phyloP scores from a whole-genome alignment of 495 filamentous ascomycete species.

The Trichocladium uniseriatum region DNA sequence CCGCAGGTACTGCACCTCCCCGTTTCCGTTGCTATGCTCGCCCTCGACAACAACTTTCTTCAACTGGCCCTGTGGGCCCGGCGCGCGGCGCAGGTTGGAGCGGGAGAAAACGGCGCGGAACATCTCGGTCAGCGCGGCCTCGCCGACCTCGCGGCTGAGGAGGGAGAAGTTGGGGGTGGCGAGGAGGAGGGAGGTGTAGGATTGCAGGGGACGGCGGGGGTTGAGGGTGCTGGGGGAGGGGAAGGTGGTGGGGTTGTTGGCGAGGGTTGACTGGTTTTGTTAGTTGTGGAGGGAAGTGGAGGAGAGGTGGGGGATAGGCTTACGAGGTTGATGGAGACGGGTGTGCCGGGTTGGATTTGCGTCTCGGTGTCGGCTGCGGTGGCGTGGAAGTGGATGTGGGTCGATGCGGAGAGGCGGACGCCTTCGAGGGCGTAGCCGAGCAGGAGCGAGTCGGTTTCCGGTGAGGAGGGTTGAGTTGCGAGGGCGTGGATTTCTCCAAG shows the following conservation, averaged over 20 bases:
- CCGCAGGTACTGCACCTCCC: conserved; percentile 59
- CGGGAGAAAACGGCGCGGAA: conserved; percentile 56
- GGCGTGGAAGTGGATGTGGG: conserved; percentile 43
- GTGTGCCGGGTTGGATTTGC: conserved; percentile 28
- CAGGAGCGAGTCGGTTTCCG: conserved; percentile 31
- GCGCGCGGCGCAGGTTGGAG: conserved; percentile 55
- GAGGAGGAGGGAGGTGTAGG: conserved; percentile 57
- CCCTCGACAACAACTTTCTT: conserved; percentile 50
- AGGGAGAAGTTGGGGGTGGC: conserved; percentile 51
- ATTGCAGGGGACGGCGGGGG: conserved; percentile 57
- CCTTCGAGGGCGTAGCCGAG: conserved; percentile 47
- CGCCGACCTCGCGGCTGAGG: conserved; percentile 52
- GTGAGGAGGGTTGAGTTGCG: conserved; percentile 28
- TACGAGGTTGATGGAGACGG: conserved; percentile 49
- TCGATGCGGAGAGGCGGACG: conserved; percentile 37
- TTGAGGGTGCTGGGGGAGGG: conserved; percentile 58
- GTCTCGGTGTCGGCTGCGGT: conserved; percentile 37
- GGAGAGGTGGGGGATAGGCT: conserved; percentile 3
- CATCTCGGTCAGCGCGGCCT: conserved; percentile 58
- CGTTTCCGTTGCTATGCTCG: conserved; percentile 26
- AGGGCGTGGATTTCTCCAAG: conserved; percentile 50
- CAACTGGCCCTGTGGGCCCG: conserved; percentile 59
- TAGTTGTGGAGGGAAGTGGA: conserved; percentile 35
- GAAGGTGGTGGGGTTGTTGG: conserved; percentile 33
- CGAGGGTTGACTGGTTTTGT: conserved; percentile 48